These are phyloP conservation scores for Globisporangium abappressorium DNA, from an alignment of 352 stramenopile genomes.

Conservation along the genomic window DNA sequence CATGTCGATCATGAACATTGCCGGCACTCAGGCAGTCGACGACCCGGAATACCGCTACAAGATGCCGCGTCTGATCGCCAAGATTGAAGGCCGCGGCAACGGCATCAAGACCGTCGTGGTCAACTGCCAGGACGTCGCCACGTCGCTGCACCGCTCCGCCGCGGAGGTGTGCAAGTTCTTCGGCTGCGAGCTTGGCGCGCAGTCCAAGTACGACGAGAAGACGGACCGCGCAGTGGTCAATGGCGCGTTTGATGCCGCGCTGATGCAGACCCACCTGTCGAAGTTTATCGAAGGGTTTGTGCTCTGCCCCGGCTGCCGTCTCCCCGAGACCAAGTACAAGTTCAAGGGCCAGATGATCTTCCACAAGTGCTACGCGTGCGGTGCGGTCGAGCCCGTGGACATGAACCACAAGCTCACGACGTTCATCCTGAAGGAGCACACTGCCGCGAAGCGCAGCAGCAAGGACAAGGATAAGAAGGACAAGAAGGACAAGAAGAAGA, in stretches of 20 bases:
- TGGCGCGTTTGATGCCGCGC: constrained; percentile 91
- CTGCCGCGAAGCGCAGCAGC: constrained; percentile 85
- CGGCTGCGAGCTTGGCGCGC: constrained; percentile 96
- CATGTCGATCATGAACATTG: constrained; percentile 91
- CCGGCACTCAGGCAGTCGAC: constrained; percentile 87
- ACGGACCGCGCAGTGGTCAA: constrained; percentile 97
- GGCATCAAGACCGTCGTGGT: constrained; percentile 99
- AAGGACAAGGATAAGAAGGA: constrained; percentile 85
- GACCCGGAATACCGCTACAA: constrained; percentile 98
- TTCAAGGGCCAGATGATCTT: constrained; percentile 97
- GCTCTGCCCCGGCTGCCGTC: constrained; percentile 94
- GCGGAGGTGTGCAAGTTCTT: constrained; percentile 99
- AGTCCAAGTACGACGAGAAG: constrained; percentile 97
- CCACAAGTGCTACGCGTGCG: constrained; percentile 98
- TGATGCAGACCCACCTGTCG: constrained; percentile 94
- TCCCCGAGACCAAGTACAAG: constrained; percentile 99
- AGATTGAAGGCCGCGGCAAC: constrained; percentile 99
- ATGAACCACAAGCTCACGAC: constrained; percentile 98
- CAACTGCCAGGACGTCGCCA: constrained; percentile 96
- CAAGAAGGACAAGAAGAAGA: constrained; percentile 64
- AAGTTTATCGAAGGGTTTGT: constrained; percentile 99
- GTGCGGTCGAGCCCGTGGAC: constrained; percentile 95
- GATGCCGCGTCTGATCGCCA: constrained; percentile 95
- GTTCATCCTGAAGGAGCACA: constrained; percentile 96
- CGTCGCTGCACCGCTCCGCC: constrained; percentile 91